Conservation (phyloP, 495 filamentous ascomycete species). For the Lepraria neglecta region DNA sequence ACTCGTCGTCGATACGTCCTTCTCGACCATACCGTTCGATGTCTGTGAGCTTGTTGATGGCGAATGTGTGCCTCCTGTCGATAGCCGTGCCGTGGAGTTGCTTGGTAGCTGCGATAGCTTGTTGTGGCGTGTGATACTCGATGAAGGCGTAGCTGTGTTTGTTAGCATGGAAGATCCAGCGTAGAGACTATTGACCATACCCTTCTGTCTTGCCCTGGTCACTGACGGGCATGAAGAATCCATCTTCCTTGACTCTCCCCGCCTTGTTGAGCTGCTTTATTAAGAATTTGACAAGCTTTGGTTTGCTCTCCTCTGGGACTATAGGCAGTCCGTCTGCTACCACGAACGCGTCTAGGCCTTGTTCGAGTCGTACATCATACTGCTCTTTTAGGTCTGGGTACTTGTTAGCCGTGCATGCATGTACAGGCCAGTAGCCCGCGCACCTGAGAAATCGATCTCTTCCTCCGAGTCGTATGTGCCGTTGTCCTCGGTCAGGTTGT, state of each 20-base stretch:
- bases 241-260: slow-evolving; percentile 77
- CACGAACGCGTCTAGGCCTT: slow-evolving; percentile 91
- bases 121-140: slow-evolving; percentile 87
- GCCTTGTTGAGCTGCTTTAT: slow-evolving; percentile 80
- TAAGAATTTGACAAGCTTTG: slow-evolving; percentile 90
- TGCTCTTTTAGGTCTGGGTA: slow-evolving; percentile 73
- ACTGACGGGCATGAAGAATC: slow-evolving; percentile 85
- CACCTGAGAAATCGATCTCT: slow-evolving; percentile 85
- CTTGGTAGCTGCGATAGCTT: slow-evolving; percentile 82
- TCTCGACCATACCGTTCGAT: slow-evolving; percentile 93
- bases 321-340: slow-evolving; percentile 88
- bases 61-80: slow-evolving; percentile 91
- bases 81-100: slow-evolving; percentile 73
- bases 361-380: slow-evolving; percentile 90
- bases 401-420: slow-evolving; percentile 27
- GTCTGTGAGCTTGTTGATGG: slow-evolving; percentile 96
- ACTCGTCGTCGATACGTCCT: slow-evolving; percentile 86
- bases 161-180: slow-evolving; percentile 20
- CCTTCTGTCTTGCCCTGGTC: slow-evolving; percentile 75
- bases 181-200: slow-evolving; percentile 41
- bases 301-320: slow-evolving; percentile 74
- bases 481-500: slow-evolving; percentile 69
- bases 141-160: slow-evolving; percentile 77
- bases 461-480: slow-evolving; percentile 80
- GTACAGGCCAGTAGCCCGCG: slow-evolving; percentile 27